These are phyloP conservation scores for Earliella scabrosa DNA, from an alignment of 1,284 basidiomycete genomes.

Conservation along the genomic window DNA sequence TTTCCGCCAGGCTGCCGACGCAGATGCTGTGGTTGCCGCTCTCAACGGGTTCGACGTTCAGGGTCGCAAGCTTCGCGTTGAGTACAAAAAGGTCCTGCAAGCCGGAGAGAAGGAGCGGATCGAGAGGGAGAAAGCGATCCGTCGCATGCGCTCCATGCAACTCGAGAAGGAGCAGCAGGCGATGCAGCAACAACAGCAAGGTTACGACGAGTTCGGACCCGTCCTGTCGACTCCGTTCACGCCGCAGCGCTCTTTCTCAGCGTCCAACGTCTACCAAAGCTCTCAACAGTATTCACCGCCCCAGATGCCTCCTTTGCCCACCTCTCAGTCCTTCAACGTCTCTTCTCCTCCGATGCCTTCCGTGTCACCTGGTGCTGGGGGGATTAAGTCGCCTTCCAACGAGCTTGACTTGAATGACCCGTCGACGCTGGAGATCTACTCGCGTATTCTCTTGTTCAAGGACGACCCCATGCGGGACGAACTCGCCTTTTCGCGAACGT, in stretches of 20 bases:
- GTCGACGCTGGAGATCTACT: conserved; percentile 95
- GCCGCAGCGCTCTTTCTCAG: conserved; percentile 69
- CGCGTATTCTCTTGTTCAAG: conserved; percentile 95
- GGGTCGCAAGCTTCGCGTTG: conserved; percentile 97
- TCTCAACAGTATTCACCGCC: conserved; percentile 68
- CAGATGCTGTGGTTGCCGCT: conserved; percentile 94
- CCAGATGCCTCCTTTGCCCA: conserved; percentile 59
- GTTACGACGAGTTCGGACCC: conserved; percentile 74
- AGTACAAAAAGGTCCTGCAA: conserved; percentile 99
- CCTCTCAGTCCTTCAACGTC: conserved; percentile 55
- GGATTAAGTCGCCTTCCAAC: conserved; percentile 56
- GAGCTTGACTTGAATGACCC: conserved; percentile 97
- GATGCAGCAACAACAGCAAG: conserved; percentile 43
- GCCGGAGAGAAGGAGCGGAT: conserved; percentile 99
- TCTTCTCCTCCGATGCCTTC: conserved; percentile 53
- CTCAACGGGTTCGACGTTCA: conserved; percentile 96
- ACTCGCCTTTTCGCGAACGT: conserved; percentile 89
- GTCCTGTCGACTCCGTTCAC: conserved; percentile 54
- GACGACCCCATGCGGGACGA: conserved; percentile 98
- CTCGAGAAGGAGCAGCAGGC: conserved; percentile 77
- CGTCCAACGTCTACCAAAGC: conserved; percentile 58
- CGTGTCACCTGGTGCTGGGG: conserved; percentile 57
- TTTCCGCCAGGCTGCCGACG: conserved; percentile 90
- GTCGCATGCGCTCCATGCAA: conserved; percentile 97
- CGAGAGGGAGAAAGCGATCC: conserved; percentile 98